Evolutionary conservation across 2,329 filamentous ascomycete species (phyloP).

Genomic region (Venturia carpophila): DNA sequence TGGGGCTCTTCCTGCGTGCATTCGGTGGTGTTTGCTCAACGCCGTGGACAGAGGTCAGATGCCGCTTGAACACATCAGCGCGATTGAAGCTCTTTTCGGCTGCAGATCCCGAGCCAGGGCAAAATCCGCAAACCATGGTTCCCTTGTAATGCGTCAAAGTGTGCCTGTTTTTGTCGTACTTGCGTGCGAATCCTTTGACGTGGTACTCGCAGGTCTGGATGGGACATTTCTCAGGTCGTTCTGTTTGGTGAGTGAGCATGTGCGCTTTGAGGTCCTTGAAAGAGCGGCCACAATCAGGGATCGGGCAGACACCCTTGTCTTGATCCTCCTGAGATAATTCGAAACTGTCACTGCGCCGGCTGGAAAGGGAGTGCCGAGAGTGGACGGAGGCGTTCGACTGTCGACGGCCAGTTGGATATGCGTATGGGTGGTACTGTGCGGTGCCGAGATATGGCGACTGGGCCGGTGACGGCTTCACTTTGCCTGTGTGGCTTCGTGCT

Average conservation of each 20-base stretch:
- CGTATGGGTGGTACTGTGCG: constrained; percentile 48
- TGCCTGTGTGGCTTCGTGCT: constrained; percentile 35
- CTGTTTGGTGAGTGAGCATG: constrained; percentile 86
- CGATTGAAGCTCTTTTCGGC: constrained; percentile 94
- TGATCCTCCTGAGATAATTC: constrained; percentile 48
- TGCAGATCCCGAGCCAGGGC: constrained; percentile 77
- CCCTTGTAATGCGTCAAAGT: constrained; percentile 95
- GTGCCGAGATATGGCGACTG: constrained; percentile 60
- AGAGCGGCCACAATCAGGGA: constrained; percentile 73
- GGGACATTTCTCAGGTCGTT: constrained; percentile 89
- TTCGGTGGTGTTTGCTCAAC: constrained; percentile 92
- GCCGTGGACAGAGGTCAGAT: constrained; percentile 80
- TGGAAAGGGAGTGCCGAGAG: constrained; percentile 55
- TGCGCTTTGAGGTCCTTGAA: constrained; percentile 93
- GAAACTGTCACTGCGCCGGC: constrained; percentile 40
- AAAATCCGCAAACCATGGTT: constrained; percentile 95
- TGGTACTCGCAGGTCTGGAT: constrained; percentile 90
- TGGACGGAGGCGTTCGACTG: constrained; percentile 64
- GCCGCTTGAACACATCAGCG: constrained; percentile 91
- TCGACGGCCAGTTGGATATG: constrained; percentile 43
- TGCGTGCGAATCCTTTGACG: constrained; percentile 83
- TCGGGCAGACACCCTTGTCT: constrained; percentile 66
- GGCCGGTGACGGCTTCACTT: constrained; percentile 41
- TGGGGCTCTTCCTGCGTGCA: constrained; percentile 62
- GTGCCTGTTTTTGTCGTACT: constrained; percentile 95